These are phyloP conservation scores for Russula sp. DNA, from an alignment of 768 basidiomycete genomes.

Conservation along the genomic window DNA sequence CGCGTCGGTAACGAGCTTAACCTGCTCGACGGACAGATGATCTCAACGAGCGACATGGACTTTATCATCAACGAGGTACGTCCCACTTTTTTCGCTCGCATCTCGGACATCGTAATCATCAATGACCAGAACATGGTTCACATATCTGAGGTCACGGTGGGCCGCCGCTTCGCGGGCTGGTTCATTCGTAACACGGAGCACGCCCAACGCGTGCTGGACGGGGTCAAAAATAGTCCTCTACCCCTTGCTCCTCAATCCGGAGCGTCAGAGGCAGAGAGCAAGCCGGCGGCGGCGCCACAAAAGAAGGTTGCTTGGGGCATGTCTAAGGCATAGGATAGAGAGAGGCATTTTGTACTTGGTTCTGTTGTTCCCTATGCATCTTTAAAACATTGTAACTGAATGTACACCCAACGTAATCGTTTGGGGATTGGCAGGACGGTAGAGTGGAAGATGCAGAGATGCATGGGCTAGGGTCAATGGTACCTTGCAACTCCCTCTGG, in stretches of 20 bases:
- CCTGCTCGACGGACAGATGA: slow-evolving; percentile 80
- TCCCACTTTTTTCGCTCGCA: slow-evolving; percentile 15
- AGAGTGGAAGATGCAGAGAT: too few relatives aligned
- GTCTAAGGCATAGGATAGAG: slow-evolving; percentile 7
- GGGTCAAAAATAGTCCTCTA: slow-evolving; percentile 58
- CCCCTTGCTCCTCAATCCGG: slow-evolving; percentile 36
- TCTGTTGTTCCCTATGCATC: background rate
- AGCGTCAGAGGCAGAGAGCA: slow-evolving; percentile 16
- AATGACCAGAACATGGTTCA: slow-evolving; percentile 84
- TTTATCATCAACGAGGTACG: slow-evolving; percentile 92
- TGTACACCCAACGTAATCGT: too few relatives aligned
- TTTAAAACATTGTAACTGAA: too few relatives aligned
- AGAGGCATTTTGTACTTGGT: background rate
- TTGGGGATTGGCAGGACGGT: too few relatives aligned
- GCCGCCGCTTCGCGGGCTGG: slow-evolving; percentile 92
- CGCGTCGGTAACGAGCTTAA: slow-evolving; percentile 49
- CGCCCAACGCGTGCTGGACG: slow-evolving; percentile 82
- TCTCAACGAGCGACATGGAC: slow-evolving; percentile 90
- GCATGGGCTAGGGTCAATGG: too few relatives aligned
- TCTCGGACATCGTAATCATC: background rate
- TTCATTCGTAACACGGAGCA: slow-evolving; percentile 96
- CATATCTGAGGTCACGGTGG: slow-evolving; percentile 91
- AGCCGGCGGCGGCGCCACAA: slow-evolving; percentile 17
- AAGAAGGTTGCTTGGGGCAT: slow-evolving; percentile 30
- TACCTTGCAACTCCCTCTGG: too few relatives aligned